Conservation (phyloP, 371 early-diverging fungal genomes). For the Capillidium rhysosporum region DNA sequence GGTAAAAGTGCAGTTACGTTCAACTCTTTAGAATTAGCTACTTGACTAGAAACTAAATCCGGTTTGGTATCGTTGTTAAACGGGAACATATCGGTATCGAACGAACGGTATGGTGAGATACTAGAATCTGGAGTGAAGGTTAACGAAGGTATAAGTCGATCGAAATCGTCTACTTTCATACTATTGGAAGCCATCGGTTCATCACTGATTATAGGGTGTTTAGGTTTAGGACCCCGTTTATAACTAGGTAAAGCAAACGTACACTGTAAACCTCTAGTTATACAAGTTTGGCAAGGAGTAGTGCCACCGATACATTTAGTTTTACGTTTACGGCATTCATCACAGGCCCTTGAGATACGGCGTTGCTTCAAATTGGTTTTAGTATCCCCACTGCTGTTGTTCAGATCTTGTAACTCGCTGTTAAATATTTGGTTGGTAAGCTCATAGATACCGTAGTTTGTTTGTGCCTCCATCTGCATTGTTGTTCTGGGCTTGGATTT, state of each 20-base stretch:
- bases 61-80: not conserved
- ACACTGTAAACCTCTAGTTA: not conserved
- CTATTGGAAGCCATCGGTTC: not conserved
- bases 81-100: not conserved
- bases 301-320: not conserved
- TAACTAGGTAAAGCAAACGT: not conserved
- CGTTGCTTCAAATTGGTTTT: not conserved
- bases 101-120: not conserved
- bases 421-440: no score
- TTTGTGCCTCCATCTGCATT: no score
- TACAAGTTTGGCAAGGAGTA: not conserved
- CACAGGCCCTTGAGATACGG: constrained; percentile 2
- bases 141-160: not conserved
- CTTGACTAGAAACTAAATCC: not conserved
- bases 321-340: constrained; percentile 3
- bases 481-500: no score
- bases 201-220: not conserved
- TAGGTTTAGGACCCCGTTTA: constrained; percentile 6
- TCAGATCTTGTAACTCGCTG: no score
- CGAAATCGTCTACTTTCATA: not conserved
- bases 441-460: no score
- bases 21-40: not conserved
- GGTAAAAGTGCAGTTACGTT: not conserved
- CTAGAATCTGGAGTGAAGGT: not conserved
- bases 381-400: no score